phyloP scores from a whole-genome alignment of 2,329 filamentous ascomycete genomes.

The Nectriaceae sp. region DNA sequence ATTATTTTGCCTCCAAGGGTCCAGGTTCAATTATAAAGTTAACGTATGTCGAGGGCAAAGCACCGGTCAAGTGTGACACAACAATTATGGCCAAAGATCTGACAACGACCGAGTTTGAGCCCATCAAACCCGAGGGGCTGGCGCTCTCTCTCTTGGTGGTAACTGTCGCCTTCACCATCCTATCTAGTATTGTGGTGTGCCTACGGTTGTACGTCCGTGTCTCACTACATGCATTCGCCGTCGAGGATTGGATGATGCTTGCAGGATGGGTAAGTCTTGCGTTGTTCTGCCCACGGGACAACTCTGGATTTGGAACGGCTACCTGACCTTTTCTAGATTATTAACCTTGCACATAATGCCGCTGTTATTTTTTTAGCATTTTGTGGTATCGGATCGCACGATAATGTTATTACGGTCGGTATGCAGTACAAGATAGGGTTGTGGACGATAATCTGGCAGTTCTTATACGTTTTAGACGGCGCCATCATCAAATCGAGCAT shows the following conservation, averaged over 20 bases:
- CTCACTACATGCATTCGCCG: constrained; percentile 1
- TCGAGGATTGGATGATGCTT: constrained; percentile 18
- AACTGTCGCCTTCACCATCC: constrained; percentile 15
- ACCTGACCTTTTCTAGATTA: constrained; percentile 6
- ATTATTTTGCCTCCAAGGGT: not conserved
- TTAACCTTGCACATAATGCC: constrained; percentile 16
- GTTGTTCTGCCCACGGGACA: not conserved
- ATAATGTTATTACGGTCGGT: constrained; percentile 16
- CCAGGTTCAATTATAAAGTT: not conserved
- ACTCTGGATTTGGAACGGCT: not conserved
- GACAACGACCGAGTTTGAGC: constrained; percentile 15
- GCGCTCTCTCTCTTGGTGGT: constrained; percentile 10
- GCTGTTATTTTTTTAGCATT: constrained; percentile 11
- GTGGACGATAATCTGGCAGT: constrained; percentile 20
- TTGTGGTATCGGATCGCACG: constrained; percentile 14
- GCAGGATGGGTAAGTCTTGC: constrained; percentile 14
- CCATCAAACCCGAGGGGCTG: constrained; percentile 17
- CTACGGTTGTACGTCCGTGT: constrained; percentile 10
- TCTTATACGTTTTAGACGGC: constrained; percentile 17
- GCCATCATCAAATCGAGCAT: constrained; percentile 19
- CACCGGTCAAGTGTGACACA: not conserved
- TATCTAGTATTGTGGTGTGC: constrained; percentile 8
- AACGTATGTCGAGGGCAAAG: not conserved
- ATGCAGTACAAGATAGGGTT: constrained; percentile 20
- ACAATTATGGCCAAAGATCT: constrained; percentile 16